A percentile compares a stretch with the other conserved stretches of the same genome.
Conservation (phyloP, 2,329 filamentous ascomycete species). For the Hymenoscyphus infarciens region DNA sequence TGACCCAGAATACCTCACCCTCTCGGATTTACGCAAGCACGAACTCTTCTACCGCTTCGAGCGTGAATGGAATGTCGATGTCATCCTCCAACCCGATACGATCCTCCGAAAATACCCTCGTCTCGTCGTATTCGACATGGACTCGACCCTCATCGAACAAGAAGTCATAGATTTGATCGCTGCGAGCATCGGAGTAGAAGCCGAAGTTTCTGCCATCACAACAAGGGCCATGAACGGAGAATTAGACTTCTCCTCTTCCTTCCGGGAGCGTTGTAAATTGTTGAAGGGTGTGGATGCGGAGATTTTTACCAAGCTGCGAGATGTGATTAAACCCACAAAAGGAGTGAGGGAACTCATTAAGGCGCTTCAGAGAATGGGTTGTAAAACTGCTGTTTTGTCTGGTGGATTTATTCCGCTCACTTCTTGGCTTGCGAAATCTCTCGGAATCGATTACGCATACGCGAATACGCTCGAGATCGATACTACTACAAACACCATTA, state of each 20-base stretch:
- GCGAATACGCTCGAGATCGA: conserved; percentile 79
- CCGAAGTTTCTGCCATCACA: conserved; percentile 83
- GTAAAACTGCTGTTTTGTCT: conserved; percentile 85
- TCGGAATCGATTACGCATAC: conserved; percentile 83
- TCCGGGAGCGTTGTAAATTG: conserved; percentile 75
- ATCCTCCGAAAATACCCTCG: conserved; percentile 77
- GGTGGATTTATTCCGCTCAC: conserved; percentile 91
- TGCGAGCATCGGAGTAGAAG: conserved; percentile 75
- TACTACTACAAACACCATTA: conserved; percentile 52
- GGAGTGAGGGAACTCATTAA: conserved; percentile 73
- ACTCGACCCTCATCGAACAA: conserved; percentile 93
- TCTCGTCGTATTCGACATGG: conserved; percentile 96
- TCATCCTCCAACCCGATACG: conserved; percentile 69
- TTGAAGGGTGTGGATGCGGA: conserved; percentile 75
- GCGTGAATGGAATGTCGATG: conserved; percentile 84
- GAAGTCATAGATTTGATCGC: conserved; percentile 97
- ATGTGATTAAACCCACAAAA: conserved; percentile 73
- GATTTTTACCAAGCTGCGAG: conserved; percentile 75
- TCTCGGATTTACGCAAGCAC: conserved; percentile 72
- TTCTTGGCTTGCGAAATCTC: conserved; percentile 73
- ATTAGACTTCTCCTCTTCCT: conserved; percentile 81
- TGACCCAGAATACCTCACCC: conserved; percentile 57
- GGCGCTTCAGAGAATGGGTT: conserved; percentile 72
- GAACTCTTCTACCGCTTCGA: conserved; percentile 82
- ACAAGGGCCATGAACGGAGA: conserved; percentile 94